Evolutionary conservation across 805 yeast genomes (phyloP).

Genomic region (Nakazawaea populi): DNA sequence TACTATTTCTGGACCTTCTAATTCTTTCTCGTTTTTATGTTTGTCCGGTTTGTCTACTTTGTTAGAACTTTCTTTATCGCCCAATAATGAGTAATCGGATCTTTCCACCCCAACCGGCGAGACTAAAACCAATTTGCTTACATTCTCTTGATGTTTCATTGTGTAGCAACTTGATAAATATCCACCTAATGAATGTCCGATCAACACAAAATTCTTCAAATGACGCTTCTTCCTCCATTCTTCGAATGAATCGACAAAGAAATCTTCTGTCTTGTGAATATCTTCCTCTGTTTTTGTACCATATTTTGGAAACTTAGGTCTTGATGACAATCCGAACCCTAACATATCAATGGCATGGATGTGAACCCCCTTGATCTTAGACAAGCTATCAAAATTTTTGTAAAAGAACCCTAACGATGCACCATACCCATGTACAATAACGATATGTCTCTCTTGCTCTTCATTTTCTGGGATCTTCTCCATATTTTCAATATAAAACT

Average conservation of each 20-base stretch:
- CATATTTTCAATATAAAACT: constrained; percentile 50
- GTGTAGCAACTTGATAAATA: constrained; percentile 65
- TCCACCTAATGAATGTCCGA: constrained; percentile 81
- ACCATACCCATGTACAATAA: constrained; percentile 87
- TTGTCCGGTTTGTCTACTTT: constrained; percentile 7
- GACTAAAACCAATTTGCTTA: constrained; percentile 52
- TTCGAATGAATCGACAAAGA: constrained; percentile 56
- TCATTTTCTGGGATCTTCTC: constrained; percentile 14
- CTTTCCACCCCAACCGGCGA: constrained; percentile 80
- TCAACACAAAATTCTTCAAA: constrained; percentile 47
- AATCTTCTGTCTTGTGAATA: constrained; percentile 43
- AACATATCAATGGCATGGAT: constrained; percentile 67
- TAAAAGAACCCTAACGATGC: constrained; percentile 82
- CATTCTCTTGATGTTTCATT: constrained; percentile 36
- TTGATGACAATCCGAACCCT: constrained; percentile 65
- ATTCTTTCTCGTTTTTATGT: neutral
- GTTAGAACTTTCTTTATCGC: constrained; percentile 4
- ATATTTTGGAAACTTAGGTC: constrained; percentile 35
- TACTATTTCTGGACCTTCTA: constrained; percentile 15
- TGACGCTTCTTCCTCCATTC: constrained; percentile 51
- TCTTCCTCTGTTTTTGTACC: constrained; percentile 28
- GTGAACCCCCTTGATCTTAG: constrained; percentile 45
- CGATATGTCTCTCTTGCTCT: constrained; percentile 38
- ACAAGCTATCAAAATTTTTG: constrained; percentile 54
- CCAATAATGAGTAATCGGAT: constrained; percentile 40